Conservation (phyloP, 495 filamentous ascomycete genomes). For the Oleoguttula mirabilis region DNA sequence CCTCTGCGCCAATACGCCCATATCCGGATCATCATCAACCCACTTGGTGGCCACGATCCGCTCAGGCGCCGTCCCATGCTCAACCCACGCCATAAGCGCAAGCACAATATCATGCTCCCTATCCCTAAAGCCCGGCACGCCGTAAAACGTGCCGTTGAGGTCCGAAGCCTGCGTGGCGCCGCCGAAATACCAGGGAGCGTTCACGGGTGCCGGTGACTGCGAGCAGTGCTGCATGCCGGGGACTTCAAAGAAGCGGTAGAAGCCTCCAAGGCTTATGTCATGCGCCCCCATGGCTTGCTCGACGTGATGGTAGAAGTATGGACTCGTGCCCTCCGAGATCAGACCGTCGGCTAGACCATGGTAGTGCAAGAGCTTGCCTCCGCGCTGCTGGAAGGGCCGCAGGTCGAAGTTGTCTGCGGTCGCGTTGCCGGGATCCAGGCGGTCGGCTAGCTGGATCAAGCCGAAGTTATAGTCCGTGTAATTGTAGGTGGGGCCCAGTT, state of each 20-base stretch:
- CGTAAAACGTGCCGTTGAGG: conserved; percentile 36
- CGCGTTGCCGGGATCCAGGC: conserved; percentile 24
- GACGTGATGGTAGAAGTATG: conserved; percentile 31
- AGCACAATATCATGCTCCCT: conserved; percentile 22
- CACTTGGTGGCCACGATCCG: conserved; percentile 44
- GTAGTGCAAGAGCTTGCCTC: conserved; percentile 26
- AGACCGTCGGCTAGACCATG: conserved; percentile 23
- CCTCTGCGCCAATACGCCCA: conserved; percentile 26
- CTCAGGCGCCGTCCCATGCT: conserved; percentile 44
- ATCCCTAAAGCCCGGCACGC: conserved; percentile 7
- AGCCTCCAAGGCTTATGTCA: conserved; percentile 37
- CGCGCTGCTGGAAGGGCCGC: conserved; percentile 16
- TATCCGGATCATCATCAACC: conserved; percentile 19
- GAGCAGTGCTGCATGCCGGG: conserved; percentile 46
- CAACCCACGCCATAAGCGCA: conserved; percentile 50
- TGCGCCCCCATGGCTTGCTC: conserved; percentile 33
- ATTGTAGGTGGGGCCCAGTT: conserved; percentile 28
- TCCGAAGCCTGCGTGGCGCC: conserved; percentile 38
- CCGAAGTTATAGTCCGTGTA: conserved; percentile 45
- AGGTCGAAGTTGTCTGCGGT: conserved; percentile 37
- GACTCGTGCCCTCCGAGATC: conserved; percentile 20
- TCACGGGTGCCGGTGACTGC: too few species aligned
- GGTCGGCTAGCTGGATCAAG: conserved; percentile 33
- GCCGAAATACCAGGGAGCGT: too few species aligned
- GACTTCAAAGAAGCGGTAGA: conserved; percentile 50